phyloP scores from a whole-genome alignment of 148 eudicot genomes.

The Hydrangea macrophylla region DNA sequence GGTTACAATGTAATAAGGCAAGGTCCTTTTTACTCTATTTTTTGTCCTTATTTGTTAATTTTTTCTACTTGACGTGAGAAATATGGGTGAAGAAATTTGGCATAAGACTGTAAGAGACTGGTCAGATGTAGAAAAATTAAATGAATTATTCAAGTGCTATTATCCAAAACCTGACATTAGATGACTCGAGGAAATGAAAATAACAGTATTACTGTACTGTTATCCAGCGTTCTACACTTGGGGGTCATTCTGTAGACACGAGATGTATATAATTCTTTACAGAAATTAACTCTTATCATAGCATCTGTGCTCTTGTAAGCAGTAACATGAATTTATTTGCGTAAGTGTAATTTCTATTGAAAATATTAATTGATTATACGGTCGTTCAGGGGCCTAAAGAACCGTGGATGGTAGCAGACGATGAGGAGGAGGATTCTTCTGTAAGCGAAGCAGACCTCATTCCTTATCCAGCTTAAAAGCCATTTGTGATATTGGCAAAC shows the following conservation, averaged over 20 bases:
- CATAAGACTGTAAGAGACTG: too few species aligned
- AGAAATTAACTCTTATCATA: not conserved
- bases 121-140: not conserved
- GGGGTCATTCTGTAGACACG: too few species aligned
- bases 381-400: slow-evolving; percentile 57
- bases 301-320: slow-evolving; percentile 5
- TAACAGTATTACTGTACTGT: not conserved
- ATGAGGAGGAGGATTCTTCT: slow-evolving; percentile 28
- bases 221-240: too few species aligned
- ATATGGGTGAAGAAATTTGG: too few species aligned
- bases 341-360: not conserved
- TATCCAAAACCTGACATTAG: not conserved
- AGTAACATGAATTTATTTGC: not conserved
- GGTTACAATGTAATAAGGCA: not conserved
- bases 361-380: slow-evolving; percentile 11
- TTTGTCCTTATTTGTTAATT: too few species aligned
- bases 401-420: slow-evolving; percentile 71
- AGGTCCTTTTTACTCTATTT: too few species aligned
- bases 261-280: not conserved
- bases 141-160: not conserved
- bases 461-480: slow-evolving; percentile 15
- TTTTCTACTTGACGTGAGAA: too few species aligned
- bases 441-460: slow-evolving; percentile 9
- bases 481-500: not conserved
- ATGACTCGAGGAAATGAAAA: not conserved